phyloP scores from a whole-genome alignment of 345 rosid genomes.

The Adansonia digitata region DNA sequence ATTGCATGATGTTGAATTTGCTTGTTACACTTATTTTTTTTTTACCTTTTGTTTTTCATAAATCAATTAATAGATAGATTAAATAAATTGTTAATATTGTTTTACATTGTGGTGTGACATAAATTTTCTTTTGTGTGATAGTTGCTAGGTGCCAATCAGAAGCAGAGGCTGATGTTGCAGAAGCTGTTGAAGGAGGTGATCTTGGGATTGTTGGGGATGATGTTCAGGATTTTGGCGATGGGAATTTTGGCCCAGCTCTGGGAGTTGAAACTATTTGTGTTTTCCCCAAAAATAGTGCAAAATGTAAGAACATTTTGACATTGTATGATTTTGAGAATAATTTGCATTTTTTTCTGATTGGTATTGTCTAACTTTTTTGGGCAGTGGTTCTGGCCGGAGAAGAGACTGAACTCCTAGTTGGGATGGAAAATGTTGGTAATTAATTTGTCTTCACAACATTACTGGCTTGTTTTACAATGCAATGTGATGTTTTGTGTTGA shows the following conservation, averaged over 20 bases:
- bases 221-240: neutral
- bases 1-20: neutral
- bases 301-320: conserved; percentile 30
- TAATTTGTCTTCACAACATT: neutral
- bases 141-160: conserved; percentile 35
- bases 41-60: neutral
- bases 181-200: neutral
- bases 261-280: neutral
- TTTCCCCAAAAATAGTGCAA: conserved; percentile 55
- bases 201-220: neutral
- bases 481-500: neutral
- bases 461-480: conserved; percentile 1
- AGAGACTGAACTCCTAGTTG: conserved; percentile 78
- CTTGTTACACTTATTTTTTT: neutral
- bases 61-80: neutral
- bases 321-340: neutral
- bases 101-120: neutral
- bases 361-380: neutral
- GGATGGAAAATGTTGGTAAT: conserved; percentile 83
- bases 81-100: neutral
- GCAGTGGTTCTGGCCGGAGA: conserved; percentile 75
- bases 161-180: neutral
- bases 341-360: conserved; percentile 5
- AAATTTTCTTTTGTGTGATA: neutral
- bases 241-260: neutral